Evolutionary conservation across 169 alveolate species (phyloP), one percentile per base, ranked within the genome.

Genomic region (Plasmodium sp.): DNA sequence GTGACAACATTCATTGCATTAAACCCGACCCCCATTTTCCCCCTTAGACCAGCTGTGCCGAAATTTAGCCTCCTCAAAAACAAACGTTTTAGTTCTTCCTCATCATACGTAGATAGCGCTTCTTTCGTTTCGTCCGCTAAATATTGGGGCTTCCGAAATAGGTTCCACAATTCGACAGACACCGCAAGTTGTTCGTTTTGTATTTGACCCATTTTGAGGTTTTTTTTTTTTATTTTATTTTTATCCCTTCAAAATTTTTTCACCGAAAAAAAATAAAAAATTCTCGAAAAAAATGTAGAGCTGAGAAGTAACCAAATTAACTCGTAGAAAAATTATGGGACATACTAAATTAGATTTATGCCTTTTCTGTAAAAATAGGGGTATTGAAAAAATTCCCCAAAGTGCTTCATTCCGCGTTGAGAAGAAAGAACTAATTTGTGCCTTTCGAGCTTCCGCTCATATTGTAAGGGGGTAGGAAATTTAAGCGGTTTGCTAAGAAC

Each of bases 41-140:
- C 97, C 51, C 97, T 97, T 36, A 97, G 85, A 7, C 99, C 99
- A 14, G 98, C 98, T n/a, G 97, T 92, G 43, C 96, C 96, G 86
- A 97, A 97, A 31, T 73, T 86, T 74, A 92, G 58, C 45, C 95
- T 84, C 43, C 79, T 92, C 72, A 86, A 39, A 75, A 86, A 86
- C 36, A 86, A 86, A 9, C 33, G 51, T 7, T 77, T 77, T 77
- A 86, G 45, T 54, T 86, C 77, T 16, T 86, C 85, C 39, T 86
- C 93, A 75, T 86, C 43, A 22, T 33, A 51, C 33, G 80, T 86
- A 75, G 41, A 54, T 86, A 75, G 39, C 34, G 71, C 67, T 86
- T 86, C 93, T 48, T 75, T 36, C 31, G 93, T 86, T 79, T 75
- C 82, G 14, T 86, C 93, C 10, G 71, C 33, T 71, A 86, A 86